Conservation (phyloP, 2,329 filamentous ascomycete species). For the Aureobasidium sp. region DNA sequence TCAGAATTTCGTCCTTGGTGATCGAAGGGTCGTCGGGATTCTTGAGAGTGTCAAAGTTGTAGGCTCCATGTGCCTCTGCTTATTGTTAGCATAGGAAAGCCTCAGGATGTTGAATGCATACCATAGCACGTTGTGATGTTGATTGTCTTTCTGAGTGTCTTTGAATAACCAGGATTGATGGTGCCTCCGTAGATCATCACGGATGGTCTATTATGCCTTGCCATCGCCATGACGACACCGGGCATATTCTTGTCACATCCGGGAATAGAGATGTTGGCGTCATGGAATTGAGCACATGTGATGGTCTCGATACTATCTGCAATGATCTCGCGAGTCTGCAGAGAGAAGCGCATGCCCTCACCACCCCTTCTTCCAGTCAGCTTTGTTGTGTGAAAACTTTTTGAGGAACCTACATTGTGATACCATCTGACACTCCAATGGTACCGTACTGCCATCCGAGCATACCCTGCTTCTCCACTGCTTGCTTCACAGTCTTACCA, state of each 20-base stretch:
- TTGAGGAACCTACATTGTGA: slow-evolving; percentile 58
- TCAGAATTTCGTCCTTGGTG: slow-evolving; percentile 67
- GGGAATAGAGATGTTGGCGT: slow-evolving; percentile 88
- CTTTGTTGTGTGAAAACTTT: too few species aligned
- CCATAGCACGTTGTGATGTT: slow-evolving; percentile 83
- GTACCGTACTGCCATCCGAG: slow-evolving; percentile 93
- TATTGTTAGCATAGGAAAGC: slow-evolving; percentile 28
- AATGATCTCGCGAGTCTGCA: slow-evolving; percentile 93
- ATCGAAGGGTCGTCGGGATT: slow-evolving; percentile 62
- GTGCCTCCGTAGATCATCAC: slow-evolving; percentile 94
- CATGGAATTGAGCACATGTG: slow-evolving; percentile 98
- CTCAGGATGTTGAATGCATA: neutral
- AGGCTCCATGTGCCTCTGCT: slow-evolving; percentile 61
- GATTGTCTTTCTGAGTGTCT: slow-evolving; percentile 65
- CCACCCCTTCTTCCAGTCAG: slow-evolving; percentile 57
- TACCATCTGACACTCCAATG: slow-evolving; percentile 80
- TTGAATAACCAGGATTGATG: slow-evolving; percentile 77
- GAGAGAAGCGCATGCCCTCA: slow-evolving; percentile 87
- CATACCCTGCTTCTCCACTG: slow-evolving; percentile 75
- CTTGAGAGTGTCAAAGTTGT: slow-evolving; percentile 63
- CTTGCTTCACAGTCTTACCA: slow-evolving; percentile 76
- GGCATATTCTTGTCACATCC: slow-evolving; percentile 99
- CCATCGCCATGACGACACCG: slow-evolving; percentile 85
- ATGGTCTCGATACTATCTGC: slow-evolving; percentile 98
- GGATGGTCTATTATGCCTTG: slow-evolving; percentile 82